phyloP scores from a whole-genome alignment of 176 grass and related monocot species.

The Zizania latifolia region DNA sequence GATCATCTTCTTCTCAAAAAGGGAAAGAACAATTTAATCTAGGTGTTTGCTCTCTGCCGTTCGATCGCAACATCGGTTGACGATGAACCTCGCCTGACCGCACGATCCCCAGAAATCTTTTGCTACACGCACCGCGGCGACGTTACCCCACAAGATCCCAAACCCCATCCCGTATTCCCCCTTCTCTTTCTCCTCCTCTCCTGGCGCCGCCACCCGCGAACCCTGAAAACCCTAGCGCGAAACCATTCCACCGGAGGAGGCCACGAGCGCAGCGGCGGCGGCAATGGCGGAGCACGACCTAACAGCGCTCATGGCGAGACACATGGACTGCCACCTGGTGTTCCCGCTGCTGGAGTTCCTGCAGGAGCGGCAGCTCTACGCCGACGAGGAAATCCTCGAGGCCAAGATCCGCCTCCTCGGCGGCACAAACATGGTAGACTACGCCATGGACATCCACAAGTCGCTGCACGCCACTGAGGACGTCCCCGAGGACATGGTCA shows the following conservation, averaged over 20 bases:
- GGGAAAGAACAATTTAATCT: too few species aligned
- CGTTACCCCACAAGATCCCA: neutral
- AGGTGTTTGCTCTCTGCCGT: neutral
- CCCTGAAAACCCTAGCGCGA: too few species aligned
- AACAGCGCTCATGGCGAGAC: conserved; percentile 49
- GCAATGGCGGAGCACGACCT: conserved; percentile 64
- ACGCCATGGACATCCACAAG: conserved; percentile 97
- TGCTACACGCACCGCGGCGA: too few species aligned
- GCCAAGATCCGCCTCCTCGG: conserved; percentile 84
- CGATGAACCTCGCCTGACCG: neutral
- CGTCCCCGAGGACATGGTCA: conserved; percentile 71
- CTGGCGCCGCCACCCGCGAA: too few species aligned
- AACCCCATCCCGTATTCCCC: too few species aligned
- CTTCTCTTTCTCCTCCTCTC: too few species aligned
- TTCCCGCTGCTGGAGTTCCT: conserved; percentile 86
- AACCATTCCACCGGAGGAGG: too few species aligned
- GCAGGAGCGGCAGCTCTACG: conserved; percentile 70
- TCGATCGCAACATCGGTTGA: neutral
- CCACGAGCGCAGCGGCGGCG: neutral
- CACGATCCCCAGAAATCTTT: neutral
- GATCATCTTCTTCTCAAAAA: too few species aligned
- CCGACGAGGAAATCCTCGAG: conserved; percentile 65
- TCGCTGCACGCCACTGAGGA: conserved; percentile 75
- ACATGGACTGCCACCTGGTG: conserved; percentile 74
- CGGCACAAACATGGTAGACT: conserved; percentile 97